Percentiles rank a stretch among this genome's conserved stretches.
These are phyloP conservation scores for Arabis alpina DNA, from an alignment of 345 rosid genomes.

Conservation along the genomic window DNA sequence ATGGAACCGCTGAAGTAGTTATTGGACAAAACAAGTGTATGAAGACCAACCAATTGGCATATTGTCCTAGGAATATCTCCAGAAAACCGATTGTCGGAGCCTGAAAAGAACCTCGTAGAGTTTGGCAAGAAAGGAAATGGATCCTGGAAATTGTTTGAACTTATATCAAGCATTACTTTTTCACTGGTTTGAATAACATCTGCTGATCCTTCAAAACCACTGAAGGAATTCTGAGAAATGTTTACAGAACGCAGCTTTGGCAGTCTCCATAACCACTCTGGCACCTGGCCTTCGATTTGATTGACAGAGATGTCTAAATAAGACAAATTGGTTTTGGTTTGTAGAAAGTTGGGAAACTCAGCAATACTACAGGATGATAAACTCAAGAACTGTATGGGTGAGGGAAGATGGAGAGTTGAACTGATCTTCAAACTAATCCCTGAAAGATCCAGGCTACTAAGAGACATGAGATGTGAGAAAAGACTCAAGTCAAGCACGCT, in stretches of 20 bases:
- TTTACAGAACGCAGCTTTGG: background rate
- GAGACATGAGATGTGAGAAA: conserved; percentile 1
- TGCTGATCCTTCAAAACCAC: conserved; percentile 16
- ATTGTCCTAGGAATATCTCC: conserved; percentile 28
- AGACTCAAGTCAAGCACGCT: conserved; percentile 20
- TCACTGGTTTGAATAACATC: conserved; percentile 22
- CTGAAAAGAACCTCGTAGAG: background rate
- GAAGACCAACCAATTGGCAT: conserved; percentile 3
- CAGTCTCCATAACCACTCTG: conserved; percentile 11
- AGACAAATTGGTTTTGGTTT: background rate
- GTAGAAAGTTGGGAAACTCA: conserved; percentile 37
- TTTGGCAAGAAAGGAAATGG: conserved; percentile 17
- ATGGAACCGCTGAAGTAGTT: conserved; percentile 38
- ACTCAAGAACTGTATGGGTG: background rate
- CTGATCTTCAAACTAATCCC: background rate
- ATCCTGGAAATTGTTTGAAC: conserved; percentile 22
- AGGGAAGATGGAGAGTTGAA: background rate
- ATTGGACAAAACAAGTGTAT: conserved; percentile 34
- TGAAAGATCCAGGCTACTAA: conserved; percentile 15
- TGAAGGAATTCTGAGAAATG: conserved; percentile 16
- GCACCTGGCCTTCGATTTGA: conserved; percentile 27
- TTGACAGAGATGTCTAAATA: conserved; percentile 30
- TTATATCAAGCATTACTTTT: conserved; percentile 11
- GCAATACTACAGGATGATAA: conserved; percentile 10
- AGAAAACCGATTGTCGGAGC: background rate